phyloP scores from a whole-genome alignment of 257 asterid species.

The Cruciata laevipes region DNA sequence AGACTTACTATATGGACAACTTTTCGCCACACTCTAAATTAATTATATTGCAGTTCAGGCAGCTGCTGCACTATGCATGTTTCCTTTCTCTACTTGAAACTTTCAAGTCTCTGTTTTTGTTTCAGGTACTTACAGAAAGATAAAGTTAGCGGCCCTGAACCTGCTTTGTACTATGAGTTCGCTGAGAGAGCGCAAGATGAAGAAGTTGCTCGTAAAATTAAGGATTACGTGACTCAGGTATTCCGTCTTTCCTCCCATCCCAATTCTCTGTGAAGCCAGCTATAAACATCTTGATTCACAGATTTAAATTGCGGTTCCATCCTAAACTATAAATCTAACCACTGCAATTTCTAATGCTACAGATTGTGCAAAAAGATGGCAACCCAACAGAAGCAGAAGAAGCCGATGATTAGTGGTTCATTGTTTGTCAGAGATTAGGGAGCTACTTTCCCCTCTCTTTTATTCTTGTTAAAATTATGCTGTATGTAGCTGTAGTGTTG shows the following conservation, averaged over 20 bases:
- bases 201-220: constrained; percentile 38
- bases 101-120: constrained; percentile 11
- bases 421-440: not conserved
- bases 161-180: constrained; percentile 62
- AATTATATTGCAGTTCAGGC: not conserved
- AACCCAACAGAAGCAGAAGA: constrained; percentile 22
- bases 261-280: constrained; percentile 1
- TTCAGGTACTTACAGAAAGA: constrained; percentile 82
- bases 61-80: not conserved
- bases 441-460: not conserved
- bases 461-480: not conserved
- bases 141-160: constrained; percentile 77
- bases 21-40: not conserved
- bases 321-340: not conserved
- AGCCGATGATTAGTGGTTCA: constrained; percentile 36
- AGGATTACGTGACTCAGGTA: constrained; percentile 64
- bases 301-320: not conserved
- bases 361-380: constrained; percentile 71
- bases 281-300: not conserved
- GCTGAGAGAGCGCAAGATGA: constrained; percentile 91
- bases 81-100: not conserved
- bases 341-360: constrained; percentile 20
- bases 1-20: constrained; percentile 12
- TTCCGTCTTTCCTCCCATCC: not conserved
- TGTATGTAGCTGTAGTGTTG: not conserved